Evolutionary conservation across 2,329 filamentous ascomycete species (phyloP).

Genomic region (Verticillium albo-atrum): DNA sequence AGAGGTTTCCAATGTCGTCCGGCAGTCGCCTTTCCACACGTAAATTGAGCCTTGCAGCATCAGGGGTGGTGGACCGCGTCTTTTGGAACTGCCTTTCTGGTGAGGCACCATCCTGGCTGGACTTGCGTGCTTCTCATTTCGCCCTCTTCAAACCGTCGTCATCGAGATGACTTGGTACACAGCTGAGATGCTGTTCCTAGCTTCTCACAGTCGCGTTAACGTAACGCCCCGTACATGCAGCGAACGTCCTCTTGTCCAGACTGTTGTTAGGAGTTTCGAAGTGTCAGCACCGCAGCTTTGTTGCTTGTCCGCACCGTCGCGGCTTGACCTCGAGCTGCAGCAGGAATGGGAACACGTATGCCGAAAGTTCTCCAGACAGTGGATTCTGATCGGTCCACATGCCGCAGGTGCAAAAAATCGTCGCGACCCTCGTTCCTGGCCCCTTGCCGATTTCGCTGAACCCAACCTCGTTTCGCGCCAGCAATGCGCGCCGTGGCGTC

Average conservation of each 20-base stretch:
- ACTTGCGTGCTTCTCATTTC: not conserved
- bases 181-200: not conserved
- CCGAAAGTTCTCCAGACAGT: conserved; percentile 11
- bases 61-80: not conserved
- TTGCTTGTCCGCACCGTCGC: conserved; percentile 10
- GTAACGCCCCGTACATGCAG: conserved; percentile 12
- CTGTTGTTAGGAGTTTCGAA: too few relatives aligned
- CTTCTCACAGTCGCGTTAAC: conserved; percentile 2
- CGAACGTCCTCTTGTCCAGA: conserved; percentile 13
- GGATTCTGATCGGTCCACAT: conserved; percentile 13
- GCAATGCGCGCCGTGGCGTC: conserved; percentile 1
- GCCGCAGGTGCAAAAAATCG: conserved; percentile 13
- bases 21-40: conserved; percentile 2
- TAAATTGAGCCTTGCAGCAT: not conserved
- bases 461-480: conserved; percentile 12
- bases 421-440: conserved; percentile 3
- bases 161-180: not conserved
- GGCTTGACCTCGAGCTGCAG: conserved; percentile 3
- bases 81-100: not conserved
- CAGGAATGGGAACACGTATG: conserved; percentile 9
- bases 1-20: conserved; percentile 9
- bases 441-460: conserved; percentile 8
- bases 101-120: not conserved
- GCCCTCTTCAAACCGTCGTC: not conserved
- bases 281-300: conserved; percentile 9